Base-by-base conservation (phyloP, 1,284 basidiomycete species). In the Ustilago vetiveriae region DNA sequence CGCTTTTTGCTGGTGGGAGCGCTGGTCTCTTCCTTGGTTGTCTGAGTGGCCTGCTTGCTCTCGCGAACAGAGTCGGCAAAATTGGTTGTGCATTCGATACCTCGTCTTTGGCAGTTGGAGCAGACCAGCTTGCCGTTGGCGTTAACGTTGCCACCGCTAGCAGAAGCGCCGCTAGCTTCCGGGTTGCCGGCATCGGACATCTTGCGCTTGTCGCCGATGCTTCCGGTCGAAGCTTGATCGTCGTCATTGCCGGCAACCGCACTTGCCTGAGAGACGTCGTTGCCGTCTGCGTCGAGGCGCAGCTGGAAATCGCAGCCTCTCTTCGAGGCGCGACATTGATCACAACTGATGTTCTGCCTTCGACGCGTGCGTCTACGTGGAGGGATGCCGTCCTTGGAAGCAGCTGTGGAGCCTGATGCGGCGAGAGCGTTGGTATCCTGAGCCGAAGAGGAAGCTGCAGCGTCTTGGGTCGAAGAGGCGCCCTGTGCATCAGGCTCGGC, bases 311-410 rank as follows among this genome's bases (percentile, higher is more conserved):
- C 69, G 19, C 69, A 72, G 6, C 69, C 69, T 38, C 69, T 53
- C 49, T 72, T 72, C 13, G 69, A 72, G 11, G 69, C 69, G 21
- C 69, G 53, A 32, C 69, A 72, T 42, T 72, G 69, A 38, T 72
- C 69, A 21, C 69, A 72, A 67, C 69, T 72, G 51, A 72, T 67
- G 42, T 72, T 72, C 30, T 72, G 69, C 41, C 69, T 49, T 27
- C 69, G 37, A 14, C 69, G 62, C 19, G 63, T 71, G 17, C 68
- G 48, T 8, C 68, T 36, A 24, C 68, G 56, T 13, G 68, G 62
- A 7, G 66, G 51, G n/a, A 63, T 50, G 37, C 47, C 66, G 22
- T 69, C 66, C 35, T 24, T 58, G 7, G 50, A 51, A 26, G 41
- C 43, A 22, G 59, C 37, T 13, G 52, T 43, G 8, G 64, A 45